Percentiles rank a stretch among this genome's conserved stretches.
These are phyloP conservation scores for Bryoglossum gracile DNA, from an alignment of 495 filamentous ascomycete genomes.

Conservation along the genomic window DNA sequence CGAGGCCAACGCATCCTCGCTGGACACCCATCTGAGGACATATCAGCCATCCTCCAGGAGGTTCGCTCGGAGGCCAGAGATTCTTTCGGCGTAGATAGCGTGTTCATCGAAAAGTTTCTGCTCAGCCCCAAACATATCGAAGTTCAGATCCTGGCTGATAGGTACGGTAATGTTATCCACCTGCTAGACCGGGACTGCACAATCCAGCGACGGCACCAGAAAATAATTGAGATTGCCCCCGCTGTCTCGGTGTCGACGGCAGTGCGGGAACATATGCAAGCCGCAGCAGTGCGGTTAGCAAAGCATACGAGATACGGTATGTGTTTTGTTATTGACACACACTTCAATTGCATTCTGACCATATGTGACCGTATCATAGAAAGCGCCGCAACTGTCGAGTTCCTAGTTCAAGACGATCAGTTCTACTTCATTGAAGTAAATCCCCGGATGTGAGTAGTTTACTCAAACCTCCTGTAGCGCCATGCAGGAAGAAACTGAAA, in stretches of 20 bases:
- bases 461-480: slow-evolving; percentile 99
- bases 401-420: too few relatives aligned
- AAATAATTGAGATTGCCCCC: slow-evolving; percentile 94
- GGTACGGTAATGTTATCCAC: slow-evolving; percentile 75
- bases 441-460: slow-evolving; percentile 92
- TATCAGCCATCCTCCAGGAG: too few relatives aligned
- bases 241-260: slow-evolving; percentile 71
- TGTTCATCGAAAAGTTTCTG: slow-evolving; percentile 96
- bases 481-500: too few relatives aligned
- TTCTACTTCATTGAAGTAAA: too few relatives aligned
- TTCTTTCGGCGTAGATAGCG: slow-evolving; percentile 93
- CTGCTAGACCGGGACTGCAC: slow-evolving; percentile 84
- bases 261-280: slow-evolving; percentile 92
- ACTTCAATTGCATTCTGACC: too few relatives aligned
- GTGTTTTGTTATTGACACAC: too few relatives aligned
- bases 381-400: slow-evolving; percentile 95
- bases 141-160: slow-evolving; percentile 95
- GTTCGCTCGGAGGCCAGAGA: slow-evolving; percentile 82
- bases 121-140: slow-evolving; percentile 92
- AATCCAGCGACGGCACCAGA: slow-evolving; percentile 85
- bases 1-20: slow-evolving; percentile 85
- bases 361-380: too few relatives aligned
- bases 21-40: too few relatives aligned
- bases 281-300: slow-evolving; percentile 83
- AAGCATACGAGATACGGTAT: too few relatives aligned